Base-by-base conservation (phyloP, 371 early-diverging fungal genomes). In the Mucor indicus region DNA sequence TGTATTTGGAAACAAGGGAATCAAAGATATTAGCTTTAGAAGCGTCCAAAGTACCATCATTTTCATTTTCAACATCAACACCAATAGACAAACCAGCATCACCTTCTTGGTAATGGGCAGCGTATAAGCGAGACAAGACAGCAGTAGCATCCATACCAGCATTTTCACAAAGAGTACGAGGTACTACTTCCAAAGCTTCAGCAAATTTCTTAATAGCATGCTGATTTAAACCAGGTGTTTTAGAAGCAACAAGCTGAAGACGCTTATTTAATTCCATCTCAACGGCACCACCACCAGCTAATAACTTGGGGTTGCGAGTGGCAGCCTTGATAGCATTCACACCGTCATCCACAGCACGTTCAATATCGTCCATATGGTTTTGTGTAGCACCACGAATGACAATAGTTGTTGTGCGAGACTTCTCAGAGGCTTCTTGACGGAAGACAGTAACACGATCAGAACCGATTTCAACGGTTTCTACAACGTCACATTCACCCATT, bases 311-410 rank as follows among this genome's bases (percentile, higher is more conserved):
- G 64, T 97, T 94, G 66, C 90, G 90, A 27, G 90, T 86, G 38
- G 91, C 79, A 44, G 98, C 92, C 79, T 98, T 99, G 54, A 99
- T 86, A 32, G 87, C 85, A 63, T 97, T 98, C 50, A 99, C 93
- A 69, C 97, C 99, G 59, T 98, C 99, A 71, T 99, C 97, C 24
- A 99, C 77, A 23, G 98, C 97, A 50, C 99, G 90, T 72, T 99
- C 99, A 45, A 98, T 79, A 72, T 99, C 99, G 57, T 98, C 98
- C 67, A 99, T 79, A 54, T 87, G 78, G 77, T 98, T 98, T 69
- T 87, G 89, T n/a, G 98, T 99, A 5, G 93, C 95, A 46, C 99
- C 99, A 60, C 99, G 92, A 35, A 99, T 79, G 21, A 99, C 92
- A 62, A 99, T 91, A 13, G 98, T 98, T 29, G 93, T 90, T 23